Percentiles rank a stretch among this genome's conserved stretches.
Evolutionary conservation across 345 rosid species (phyloP).

Genomic region (Balakata baccata): DNA sequence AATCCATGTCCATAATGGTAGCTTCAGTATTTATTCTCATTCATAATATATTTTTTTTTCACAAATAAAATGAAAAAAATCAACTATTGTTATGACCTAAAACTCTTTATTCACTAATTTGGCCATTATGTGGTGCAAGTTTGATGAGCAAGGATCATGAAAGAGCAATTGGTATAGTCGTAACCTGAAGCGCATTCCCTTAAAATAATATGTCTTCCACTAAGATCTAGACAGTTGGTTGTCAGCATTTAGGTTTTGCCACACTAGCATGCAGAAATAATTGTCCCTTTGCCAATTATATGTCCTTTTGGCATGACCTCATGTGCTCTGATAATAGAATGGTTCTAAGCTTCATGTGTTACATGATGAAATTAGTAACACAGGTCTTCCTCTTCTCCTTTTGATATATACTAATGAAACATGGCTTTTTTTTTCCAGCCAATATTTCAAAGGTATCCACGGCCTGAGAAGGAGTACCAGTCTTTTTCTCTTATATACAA

Average conservation of each 20-base stretch:
- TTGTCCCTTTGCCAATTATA: background rate
- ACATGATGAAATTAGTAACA: background rate
- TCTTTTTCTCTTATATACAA: constrained; percentile 94
- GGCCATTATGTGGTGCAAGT: background rate
- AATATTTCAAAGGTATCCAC: constrained; percentile 93
- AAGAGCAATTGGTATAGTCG: background rate
- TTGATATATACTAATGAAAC: constrained; percentile 29
- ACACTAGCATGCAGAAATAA: background rate
- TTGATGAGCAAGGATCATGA: background rate
- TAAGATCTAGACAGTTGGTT: background rate
- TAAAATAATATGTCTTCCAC: background rate
- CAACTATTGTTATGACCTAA: background rate
- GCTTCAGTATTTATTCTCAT: background rate
- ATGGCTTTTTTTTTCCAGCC: constrained; percentile 50
- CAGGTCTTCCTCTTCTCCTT: background rate
- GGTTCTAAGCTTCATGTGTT: constrained; percentile 3
- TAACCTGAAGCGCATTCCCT: background rate
- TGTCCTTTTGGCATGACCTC: background rate
- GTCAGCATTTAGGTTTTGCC: background rate
- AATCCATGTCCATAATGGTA: background rate
- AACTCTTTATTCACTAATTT: background rate
- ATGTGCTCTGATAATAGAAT: constrained; percentile 5
- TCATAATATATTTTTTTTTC: background rate
- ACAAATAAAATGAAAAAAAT: background rate
- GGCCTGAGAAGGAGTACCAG: constrained; percentile 99